These are phyloP conservation scores for Talaromyces nanjingensis DNA, from an alignment of 495 filamentous ascomycete species.

Conservation along the genomic window DNA sequence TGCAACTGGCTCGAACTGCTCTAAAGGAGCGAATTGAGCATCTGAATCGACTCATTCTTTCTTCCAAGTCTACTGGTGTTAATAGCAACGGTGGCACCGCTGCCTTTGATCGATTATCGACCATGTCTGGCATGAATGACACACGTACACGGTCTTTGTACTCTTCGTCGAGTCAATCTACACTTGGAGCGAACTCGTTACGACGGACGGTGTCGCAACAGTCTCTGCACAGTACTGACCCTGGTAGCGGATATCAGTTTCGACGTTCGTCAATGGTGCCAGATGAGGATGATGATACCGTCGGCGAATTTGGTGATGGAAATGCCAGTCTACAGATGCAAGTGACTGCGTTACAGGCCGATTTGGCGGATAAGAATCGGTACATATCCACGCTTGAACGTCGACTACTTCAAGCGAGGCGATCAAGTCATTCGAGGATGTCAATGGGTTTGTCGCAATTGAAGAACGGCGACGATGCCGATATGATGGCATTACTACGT, in stretches of 20 bases:
- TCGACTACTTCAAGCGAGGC: slow-evolving; percentile 81
- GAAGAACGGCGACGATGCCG: slow-evolving; percentile 58
- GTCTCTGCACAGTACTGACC: slow-evolving; percentile 43
- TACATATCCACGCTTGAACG: slow-evolving; percentile 94
- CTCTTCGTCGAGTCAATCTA: slow-evolving; percentile 70
- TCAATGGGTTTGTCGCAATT: slow-evolving; percentile 59
- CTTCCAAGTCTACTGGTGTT: slow-evolving; percentile 90
- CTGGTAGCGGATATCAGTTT: slow-evolving; percentile 29
- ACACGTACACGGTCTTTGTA: slow-evolving; percentile 51
- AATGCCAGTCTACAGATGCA: slow-evolving; percentile 74
- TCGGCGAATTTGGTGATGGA: slow-evolving; percentile 80
- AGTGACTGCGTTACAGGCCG: slow-evolving; percentile 82
- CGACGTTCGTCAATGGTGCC: slow-evolving; percentile 28
- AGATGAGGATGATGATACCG: slow-evolving; percentile 64
- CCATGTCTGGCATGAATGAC: slow-evolving; percentile 47
- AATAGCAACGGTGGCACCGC: slow-evolving; percentile 68
- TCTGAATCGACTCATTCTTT: slow-evolving; percentile 89
- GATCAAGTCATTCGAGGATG: slow-evolving; percentile 81
- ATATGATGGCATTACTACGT: slow-evolving; percentile 58
- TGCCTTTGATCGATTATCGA: slow-evolving; percentile 61
- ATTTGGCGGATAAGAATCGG: slow-evolving; percentile 88
- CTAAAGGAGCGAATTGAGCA: slow-evolving; percentile 97
- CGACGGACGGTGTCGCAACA: slow-evolving; percentile 61
- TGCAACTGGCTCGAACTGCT: slow-evolving; percentile 92
- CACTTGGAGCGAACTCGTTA: slow-evolving; percentile 46